Evolutionary conservation across 2,329 filamentous ascomycete genomes (phyloP).

Genomic region (Ophiostoma himal-ulmi): DNA sequence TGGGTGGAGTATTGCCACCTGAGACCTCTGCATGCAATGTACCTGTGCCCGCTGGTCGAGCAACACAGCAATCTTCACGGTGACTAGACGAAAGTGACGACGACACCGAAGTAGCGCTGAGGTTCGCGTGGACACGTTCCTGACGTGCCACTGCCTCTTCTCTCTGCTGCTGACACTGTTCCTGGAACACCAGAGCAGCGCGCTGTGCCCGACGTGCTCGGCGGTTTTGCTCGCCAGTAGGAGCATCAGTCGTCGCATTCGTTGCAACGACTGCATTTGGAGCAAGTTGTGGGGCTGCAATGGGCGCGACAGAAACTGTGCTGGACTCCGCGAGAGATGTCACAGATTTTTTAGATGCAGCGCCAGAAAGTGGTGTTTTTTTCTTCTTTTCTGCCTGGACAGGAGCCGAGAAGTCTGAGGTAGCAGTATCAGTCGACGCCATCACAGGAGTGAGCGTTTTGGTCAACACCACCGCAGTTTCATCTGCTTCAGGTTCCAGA

Average conservation of each 20-base stretch:
- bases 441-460: background rate
- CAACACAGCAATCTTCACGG: background rate
- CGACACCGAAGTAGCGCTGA: background rate
- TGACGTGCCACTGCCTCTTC: slow-evolving; percentile 22
- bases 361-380: background rate
- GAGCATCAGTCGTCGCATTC: background rate
- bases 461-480: background rate
- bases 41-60: background rate
- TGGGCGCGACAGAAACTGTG: background rate
- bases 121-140: slow-evolving; percentile 12
- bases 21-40: background rate
- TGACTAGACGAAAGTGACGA: background rate
- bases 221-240: slow-evolving; percentile 17
- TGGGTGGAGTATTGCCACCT: background rate
- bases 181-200: slow-evolving; percentile 24
- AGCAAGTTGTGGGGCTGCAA: background rate
- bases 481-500: background rate
- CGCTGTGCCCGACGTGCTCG: slow-evolving; percentile 26
- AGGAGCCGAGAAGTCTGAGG: background rate
- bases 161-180: slow-evolving; percentile 23
- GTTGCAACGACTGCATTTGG: background rate
- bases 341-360: too few relatives aligned
- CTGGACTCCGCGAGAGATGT: background rate
- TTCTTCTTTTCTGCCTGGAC: background rate
- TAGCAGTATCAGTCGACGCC: background rate